Base-by-base conservation (phyloP, 345 rosid genomes). In the Excoecaria agallocha region DNA sequence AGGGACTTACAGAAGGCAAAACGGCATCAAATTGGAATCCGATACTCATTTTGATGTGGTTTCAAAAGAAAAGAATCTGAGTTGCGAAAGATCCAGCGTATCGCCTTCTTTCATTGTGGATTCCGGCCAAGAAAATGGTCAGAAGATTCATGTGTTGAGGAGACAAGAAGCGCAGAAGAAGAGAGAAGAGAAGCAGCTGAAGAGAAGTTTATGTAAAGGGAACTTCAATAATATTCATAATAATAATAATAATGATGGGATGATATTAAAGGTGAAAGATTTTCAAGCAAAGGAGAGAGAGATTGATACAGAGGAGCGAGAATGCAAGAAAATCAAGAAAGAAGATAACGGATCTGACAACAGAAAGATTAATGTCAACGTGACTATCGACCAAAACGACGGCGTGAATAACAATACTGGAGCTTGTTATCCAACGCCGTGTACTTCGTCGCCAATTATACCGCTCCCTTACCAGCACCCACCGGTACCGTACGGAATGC, bases 101-200 rank as follows among this genome's bases (percentile, higher is more conserved):
- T 70, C 54, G 6, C 51, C 39, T n/a, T 15, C 43, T 43, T 60
- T 60, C 43, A 66, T 45, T n/a, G 70, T 35, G 16, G 75, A 48
- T 25, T 5, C 57, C 17, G 41, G 3, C 6, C 56, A 12, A 37
- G 69, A 49, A 20, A 43, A 41, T 55, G 78, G 73, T 76, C 68
- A 39, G 30, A 76, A 20, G 82, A 59, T 74, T 46, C 85, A 79
- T 24, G 88, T 79, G 76, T 59, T 75, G 55, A 66, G 83, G 67
- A 79, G 86, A 68, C 84, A 79, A 12, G 88, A 83, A 62, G 85
- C 84, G 17, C 80, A 55, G 86, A 87, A 65, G 85, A 84, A 87
- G 76, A 79, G 87, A 54, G 88, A 77, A 61, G 71, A 81, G 74
- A 87, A 79, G 78, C 82, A 77, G 66, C 77, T 78, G 70, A 83